phyloP scores from a whole-genome alignment of 257 asterid species.

The Solanum corneliomulleri region DNA sequence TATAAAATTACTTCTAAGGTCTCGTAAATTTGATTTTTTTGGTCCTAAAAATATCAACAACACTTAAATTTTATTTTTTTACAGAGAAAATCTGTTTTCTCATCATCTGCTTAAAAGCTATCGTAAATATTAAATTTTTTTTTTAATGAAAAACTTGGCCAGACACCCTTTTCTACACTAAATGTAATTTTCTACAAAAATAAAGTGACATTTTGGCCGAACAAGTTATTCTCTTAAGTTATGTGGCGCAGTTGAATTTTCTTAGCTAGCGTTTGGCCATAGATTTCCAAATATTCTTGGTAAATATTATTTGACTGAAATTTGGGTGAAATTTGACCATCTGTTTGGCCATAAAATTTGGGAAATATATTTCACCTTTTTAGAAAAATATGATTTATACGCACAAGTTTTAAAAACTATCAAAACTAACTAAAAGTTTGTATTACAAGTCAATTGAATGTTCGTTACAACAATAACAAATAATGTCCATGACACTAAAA shows the following conservation, averaged over 20 bases:
- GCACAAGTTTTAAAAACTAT: no score
- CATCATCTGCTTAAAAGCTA: background rate
- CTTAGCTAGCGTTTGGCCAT: no score
- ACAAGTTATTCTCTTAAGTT: background rate
- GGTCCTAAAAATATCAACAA: background rate
- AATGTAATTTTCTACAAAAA: background rate
- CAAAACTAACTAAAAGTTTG: no score
- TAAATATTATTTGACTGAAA: no score
- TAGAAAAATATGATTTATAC: no score
- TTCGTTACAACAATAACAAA: no score
- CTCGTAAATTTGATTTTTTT: background rate
- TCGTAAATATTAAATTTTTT: background rate
- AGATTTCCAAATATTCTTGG: no score
- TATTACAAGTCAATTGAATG: no score
- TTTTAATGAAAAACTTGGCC: background rate
- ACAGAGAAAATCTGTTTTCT: background rate
- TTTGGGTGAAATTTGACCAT: no score
- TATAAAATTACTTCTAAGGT: background rate
- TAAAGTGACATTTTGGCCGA: background rate
- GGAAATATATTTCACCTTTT: no score
- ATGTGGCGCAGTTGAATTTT: background rate
- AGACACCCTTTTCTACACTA: background rate
- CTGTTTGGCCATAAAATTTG: no score
- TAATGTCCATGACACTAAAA: no score
- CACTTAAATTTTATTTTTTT: background rate